Conservation (phyloP, 306 rosid genomes). For the Cucumis cinereus region DNA sequence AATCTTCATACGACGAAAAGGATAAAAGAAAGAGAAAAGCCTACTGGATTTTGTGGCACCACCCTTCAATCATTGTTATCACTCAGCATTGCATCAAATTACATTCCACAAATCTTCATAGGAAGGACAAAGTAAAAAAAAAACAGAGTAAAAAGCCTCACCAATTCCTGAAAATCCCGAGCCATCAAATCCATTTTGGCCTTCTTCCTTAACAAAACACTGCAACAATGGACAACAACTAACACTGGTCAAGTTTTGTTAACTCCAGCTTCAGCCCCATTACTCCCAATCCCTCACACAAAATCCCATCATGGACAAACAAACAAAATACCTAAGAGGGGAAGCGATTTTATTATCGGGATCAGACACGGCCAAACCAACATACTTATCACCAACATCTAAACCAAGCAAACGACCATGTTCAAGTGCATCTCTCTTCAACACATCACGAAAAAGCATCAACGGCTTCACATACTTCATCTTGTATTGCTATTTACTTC, state of each 20-base stretch:
- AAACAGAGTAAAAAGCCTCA: conserved; percentile 15
- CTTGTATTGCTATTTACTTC: neutral
- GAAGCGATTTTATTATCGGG: conserved; percentile 45
- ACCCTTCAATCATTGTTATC: neutral
- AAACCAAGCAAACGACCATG: conserved; percentile 60
- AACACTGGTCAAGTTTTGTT: neutral
- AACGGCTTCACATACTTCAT: conserved; percentile 52
- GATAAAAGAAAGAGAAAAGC: neutral
- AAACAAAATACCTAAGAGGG: conserved; percentile 38
- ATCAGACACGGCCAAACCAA: conserved; percentile 70
- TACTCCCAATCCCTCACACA: neutral
- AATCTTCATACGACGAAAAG: conserved; percentile 1
- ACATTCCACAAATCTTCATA: neutral
- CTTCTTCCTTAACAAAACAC: conserved; percentile 66
- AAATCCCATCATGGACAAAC: neutral
- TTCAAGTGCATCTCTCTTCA: conserved; percentile 10
- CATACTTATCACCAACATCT: conserved; percentile 78
- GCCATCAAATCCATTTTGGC: conserved; percentile 37
- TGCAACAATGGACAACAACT: conserved; percentile 13
- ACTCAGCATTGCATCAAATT: neutral
- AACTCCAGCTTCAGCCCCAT: neutral
- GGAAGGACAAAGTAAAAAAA: neutral
- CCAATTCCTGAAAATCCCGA: conserved; percentile 49
- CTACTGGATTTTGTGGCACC: neutral
- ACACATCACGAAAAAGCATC: conserved; percentile 38